Evolutionary conservation across 2,329 filamentous ascomycete genomes (phyloP).

Genomic region (Paecilomyces dactylethromorphus): DNA sequence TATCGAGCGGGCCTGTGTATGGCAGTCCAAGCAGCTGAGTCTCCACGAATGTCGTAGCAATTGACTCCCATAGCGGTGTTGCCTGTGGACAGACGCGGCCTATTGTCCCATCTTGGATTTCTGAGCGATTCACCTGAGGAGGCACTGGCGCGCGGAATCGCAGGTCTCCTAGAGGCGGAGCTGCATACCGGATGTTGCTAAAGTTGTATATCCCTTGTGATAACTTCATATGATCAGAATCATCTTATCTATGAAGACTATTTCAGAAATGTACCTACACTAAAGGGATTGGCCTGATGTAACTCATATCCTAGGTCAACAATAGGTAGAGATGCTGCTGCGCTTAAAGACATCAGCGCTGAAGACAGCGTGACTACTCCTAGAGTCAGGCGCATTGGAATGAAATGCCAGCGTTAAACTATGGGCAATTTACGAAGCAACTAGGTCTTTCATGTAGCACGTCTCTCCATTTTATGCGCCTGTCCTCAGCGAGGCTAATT

Average conservation of each 20-base stretch:
- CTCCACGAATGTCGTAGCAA: neutral
- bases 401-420: neutral
- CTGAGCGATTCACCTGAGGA: conserved; percentile 33
- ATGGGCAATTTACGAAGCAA: neutral
- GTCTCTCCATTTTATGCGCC: neutral
- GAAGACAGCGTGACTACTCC: neutral
- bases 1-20: neutral
- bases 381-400: neutral
- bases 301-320: neutral
- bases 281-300: neutral
- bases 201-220: conserved; percentile 40
- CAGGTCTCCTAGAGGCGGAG: conserved; percentile 42
- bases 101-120: conserved; percentile 35
- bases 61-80: neutral
- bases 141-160: conserved; percentile 41
- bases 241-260: neutral
- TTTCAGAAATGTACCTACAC: neutral
- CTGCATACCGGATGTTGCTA: conserved; percentile 48
- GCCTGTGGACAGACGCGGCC: conserved; percentile 3
- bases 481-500: neutral
- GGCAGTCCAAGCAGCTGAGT: neutral
- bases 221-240: neutral
- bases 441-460: neutral
- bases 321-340: neutral
- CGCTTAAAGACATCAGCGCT: neutral